These are phyloP conservation scores for Deuterostichococcus epilithicus DNA, from an alignment of 139 green algal species.

Conservation along the genomic window DNA sequence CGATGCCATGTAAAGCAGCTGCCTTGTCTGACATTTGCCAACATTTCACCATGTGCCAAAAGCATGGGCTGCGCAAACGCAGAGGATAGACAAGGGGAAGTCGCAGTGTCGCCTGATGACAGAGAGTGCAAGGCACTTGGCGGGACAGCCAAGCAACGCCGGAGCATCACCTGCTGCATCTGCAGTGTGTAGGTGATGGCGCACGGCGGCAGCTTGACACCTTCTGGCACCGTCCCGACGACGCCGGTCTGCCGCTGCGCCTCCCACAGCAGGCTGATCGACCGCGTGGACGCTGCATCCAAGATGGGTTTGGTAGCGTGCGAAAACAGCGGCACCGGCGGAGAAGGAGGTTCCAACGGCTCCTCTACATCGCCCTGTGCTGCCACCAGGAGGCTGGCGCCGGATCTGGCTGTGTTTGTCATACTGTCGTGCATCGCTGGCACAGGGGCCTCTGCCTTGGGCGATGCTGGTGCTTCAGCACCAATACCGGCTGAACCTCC, in stretches of 20 bases:
- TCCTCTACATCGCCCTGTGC: background rate
- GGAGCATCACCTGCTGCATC: constrained; percentile 32
- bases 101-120: too few species aligned
- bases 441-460: too few species aligned
- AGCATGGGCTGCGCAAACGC: too few species aligned
- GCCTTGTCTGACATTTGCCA: too few species aligned
- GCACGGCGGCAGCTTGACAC: constrained; percentile 6
- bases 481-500: too few species aligned
- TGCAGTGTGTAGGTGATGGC: constrained; percentile 18
- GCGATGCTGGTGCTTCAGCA: too few species aligned
- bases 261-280: constrained; percentile 23
- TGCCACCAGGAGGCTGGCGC: too few species aligned
- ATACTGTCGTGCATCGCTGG: too few species aligned
- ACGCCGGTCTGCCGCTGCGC: constrained; percentile 6
- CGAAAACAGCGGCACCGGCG: constrained; percentile 12
- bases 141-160: background rate
- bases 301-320: constrained; percentile 3
- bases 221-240: background rate
- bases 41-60: too few species aligned
- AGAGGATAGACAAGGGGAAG: too few species aligned
- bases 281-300: constrained; percentile 1
- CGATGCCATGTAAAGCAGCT: too few species aligned
- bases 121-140: background rate
- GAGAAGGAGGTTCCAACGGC: background rate
- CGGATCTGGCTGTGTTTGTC: too few species aligned